Evolutionary conservation across 768 basidiomycete genomes (phyloP).

Genomic region (Phlebiopsis flavidoalba): DNA sequence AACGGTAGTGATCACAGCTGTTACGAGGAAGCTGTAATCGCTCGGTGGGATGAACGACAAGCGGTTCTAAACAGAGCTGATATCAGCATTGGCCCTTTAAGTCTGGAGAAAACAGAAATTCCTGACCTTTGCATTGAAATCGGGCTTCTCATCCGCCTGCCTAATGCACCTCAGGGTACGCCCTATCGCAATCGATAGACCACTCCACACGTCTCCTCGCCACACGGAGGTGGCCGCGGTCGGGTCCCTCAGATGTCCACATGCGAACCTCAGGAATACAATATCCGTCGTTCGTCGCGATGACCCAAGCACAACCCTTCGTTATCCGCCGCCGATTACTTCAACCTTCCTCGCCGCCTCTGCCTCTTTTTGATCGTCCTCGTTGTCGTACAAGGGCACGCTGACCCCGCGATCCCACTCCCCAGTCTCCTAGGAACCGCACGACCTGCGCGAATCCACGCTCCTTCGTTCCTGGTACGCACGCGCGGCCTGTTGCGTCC

Average conservation of each 20-base stretch:
- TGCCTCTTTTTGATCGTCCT: constrained; percentile 20
- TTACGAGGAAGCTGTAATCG: constrained; percentile 87
- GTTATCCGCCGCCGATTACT: constrained; percentile 24
- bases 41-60: constrained; percentile 78
- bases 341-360: constrained; percentile 27
- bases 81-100: background rate
- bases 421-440: constrained; percentile 75
- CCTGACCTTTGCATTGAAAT: constrained; percentile 56
- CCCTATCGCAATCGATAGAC: constrained; percentile 75
- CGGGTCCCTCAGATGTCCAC: constrained; percentile 71
- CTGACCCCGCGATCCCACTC: constrained; percentile 70
- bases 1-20: constrained; percentile 57
- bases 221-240: constrained; percentile 60
- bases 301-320: constrained; percentile 61
- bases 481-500: constrained; percentile 26
- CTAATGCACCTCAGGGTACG: constrained; percentile 64
- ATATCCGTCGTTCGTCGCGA: constrained; percentile 64
- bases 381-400: constrained; percentile 64
- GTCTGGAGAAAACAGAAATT: background rate
- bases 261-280: constrained; percentile 68
- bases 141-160: constrained; percentile 43
- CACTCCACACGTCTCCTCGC: constrained; percentile 68
- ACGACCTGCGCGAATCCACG: constrained; percentile 75
- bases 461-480: constrained; percentile 70
- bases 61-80: constrained; percentile 41